Base-by-base conservation (phyloP, 331 rosid species). In the Prunus yedoensis region DNA sequence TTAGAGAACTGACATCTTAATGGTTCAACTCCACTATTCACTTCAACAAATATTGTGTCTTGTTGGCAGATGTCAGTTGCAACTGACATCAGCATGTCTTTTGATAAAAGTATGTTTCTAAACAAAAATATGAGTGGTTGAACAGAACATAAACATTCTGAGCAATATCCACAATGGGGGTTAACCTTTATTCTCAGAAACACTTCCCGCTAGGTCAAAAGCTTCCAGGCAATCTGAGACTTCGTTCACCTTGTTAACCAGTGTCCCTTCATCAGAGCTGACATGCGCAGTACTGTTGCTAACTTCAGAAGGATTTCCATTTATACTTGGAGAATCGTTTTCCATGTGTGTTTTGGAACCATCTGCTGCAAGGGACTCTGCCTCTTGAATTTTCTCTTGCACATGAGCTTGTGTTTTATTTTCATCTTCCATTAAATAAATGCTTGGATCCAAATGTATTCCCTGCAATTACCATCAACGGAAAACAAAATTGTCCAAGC, bases 361-460 rank as follows among this genome's bases (percentile, higher is more conserved):
- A 68, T 85, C 85, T n/a, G 77, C 77, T 78, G 77, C 73, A 52
- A 74, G 53, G 38, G 84, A 74, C 61, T 83, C 82, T 74, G 79
- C 79, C 83, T 84, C 91, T 61, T 81, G 84, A 30, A 43, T 81
- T 81, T 87, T 87, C 16, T 81, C 75, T 45, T 78, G 68, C 66
- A 35, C 52, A n/a, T 56, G 78, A n/a, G 82, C 68, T 35, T 84
- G 83, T 58, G 87, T 64, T 77, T 92, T 94, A 46, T 84, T 89
- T 57, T 89, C 97, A 32, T 94, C 93, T 21, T 94, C 97, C 89
- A 94, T 95, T 74, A 94, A 85, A 88, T 94, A 92, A 81, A 94
- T 94, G 82, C 97, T 94, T 70, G 99, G 99, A 84, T 94, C 97
- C 87, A 94, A 83, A 89, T 94, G 97, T 56, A 89, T 89, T 77